Conservation (phyloP, 257 asterid genomes). For the Rauvolfia tetraphylla region DNA sequence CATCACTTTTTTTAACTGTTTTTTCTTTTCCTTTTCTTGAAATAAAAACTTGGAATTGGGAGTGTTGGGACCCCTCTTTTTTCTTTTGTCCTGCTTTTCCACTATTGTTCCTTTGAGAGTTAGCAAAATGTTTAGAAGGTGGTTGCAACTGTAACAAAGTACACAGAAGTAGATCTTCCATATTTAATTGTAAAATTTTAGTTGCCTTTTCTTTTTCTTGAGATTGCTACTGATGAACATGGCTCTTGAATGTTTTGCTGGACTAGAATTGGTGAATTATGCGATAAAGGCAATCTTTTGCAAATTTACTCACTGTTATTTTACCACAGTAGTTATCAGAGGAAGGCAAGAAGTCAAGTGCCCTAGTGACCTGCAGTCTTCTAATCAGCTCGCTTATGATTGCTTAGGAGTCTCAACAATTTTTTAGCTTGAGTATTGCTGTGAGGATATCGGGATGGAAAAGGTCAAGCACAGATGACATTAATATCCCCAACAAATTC, state of each 20-base stretch:
- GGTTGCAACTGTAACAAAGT: neutral
- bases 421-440: neutral
- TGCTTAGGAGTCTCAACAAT: neutral
- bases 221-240: neutral
- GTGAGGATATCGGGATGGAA: neutral
- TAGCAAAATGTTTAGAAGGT: neutral
- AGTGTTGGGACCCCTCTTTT: neutral
- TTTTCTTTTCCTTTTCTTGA: neutral
- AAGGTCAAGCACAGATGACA: neutral
- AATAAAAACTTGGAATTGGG: neutral
- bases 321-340: neutral
- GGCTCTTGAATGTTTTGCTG: neutral
- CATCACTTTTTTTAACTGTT: neutral
- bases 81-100: neutral
- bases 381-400: neutral
- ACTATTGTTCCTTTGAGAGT: neutral
- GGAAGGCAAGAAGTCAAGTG: neutral
- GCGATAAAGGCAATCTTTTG: neutral
- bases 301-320: neutral
- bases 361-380: neutral
- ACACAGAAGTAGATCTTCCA: neutral
- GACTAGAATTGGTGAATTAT: neutral
- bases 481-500: neutral
- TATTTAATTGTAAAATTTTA: neutral
- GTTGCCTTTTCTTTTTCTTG: neutral